phyloP scores from a whole-genome alignment of 2,329 filamentous ascomycete genomes.

The Diaporthe capsici region DNA sequence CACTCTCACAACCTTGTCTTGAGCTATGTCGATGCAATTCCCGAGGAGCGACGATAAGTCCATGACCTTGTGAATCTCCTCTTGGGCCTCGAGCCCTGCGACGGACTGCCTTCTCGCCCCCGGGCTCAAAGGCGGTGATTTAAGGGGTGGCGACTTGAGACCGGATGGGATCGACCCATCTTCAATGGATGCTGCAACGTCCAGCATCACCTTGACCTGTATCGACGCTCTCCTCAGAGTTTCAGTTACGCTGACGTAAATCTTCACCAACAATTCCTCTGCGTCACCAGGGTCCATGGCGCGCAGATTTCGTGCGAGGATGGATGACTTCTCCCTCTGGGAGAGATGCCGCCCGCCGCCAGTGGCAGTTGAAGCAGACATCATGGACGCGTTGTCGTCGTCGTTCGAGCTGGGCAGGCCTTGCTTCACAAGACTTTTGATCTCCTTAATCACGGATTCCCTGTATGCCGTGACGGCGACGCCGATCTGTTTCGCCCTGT shows the following conservation, averaged over 20 bases:
- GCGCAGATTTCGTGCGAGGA: constrained; percentile 88
- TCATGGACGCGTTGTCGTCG: constrained; percentile 91
- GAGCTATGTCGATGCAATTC: constrained; percentile 84
- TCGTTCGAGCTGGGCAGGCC: constrained; percentile 94
- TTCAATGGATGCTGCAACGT: constrained; percentile 85
- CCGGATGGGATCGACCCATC: constrained; percentile 55
- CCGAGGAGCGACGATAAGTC: constrained; percentile 84
- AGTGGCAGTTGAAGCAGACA: constrained; percentile 84
- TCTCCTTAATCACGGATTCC: constrained; percentile 86
- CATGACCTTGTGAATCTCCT: constrained; percentile 82
- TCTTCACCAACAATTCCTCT: constrained; percentile 83
- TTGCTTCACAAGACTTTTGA: constrained; percentile 85
- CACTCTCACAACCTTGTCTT: constrained; percentile 82
- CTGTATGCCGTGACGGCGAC: constrained; percentile 88
- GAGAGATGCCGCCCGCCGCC: constrained; percentile 77
- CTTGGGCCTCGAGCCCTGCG: constrained; percentile 69
- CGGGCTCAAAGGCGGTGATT: constrained; percentile 69
- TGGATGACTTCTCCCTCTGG: constrained; percentile 90
- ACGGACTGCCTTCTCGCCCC: constrained; percentile 55
- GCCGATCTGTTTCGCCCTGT: constrained; percentile 83
- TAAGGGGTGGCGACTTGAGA: constrained; percentile 62
- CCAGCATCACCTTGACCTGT: constrained; percentile 94
- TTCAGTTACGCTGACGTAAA: constrained; percentile 91
- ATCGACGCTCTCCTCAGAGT: constrained; percentile 87
- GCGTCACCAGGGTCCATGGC: constrained; percentile 87